Evolutionary conservation across 345 rosid species (phyloP), one percentile per base, ranked within the genome.

Genomic region (Erucastrum elatum): DNA sequence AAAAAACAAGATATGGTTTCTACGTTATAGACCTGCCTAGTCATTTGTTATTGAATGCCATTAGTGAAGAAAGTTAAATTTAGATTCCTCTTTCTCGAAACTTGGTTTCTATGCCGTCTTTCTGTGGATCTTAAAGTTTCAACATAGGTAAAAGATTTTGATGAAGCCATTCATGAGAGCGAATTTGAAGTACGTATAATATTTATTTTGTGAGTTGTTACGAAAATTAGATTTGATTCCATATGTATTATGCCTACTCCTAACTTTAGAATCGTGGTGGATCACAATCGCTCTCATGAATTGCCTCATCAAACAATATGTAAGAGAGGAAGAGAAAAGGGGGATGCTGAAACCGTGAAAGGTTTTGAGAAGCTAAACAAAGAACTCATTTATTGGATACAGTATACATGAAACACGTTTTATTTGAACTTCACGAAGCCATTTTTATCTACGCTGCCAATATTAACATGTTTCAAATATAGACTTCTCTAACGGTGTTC

Each of bases 401-500:
- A 34, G 6, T 1, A 34, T 5, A 6, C 10, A 41, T 41, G 13
- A 30, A 41, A 73, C 60, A 58, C 34, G 55, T 35, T 55, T 70
- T 77, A 5, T 61, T 71, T 6, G 12, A 71, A 78, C 77, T 56
- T 30, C 67, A 39, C 21, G 44, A 66, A 58, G 21, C 77, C 68
- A 34, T 21, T 72, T 25, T 71, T 71, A 56, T 71, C 72, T 21
- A 72, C 29, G 60, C 55, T 66, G 63, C 77, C 72, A 72, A 46
- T 72, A 59, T 72, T 78, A 72, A 66, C 30, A 66, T 67, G 74
- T 41, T 8, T 26, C 82, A 79, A 79, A 73, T 60, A 61, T 79
- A 79, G 82, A 68, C 15, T 79, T 78, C 9, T 74, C 68, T 61
- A 58, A 41, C 68, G 75, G 44, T 61, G 29, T 74, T 67, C 31